These are phyloP conservation scores for Amanita pallidorosea DNA, from an alignment of 768 basidiomycete species.

Conservation along the genomic window DNA sequence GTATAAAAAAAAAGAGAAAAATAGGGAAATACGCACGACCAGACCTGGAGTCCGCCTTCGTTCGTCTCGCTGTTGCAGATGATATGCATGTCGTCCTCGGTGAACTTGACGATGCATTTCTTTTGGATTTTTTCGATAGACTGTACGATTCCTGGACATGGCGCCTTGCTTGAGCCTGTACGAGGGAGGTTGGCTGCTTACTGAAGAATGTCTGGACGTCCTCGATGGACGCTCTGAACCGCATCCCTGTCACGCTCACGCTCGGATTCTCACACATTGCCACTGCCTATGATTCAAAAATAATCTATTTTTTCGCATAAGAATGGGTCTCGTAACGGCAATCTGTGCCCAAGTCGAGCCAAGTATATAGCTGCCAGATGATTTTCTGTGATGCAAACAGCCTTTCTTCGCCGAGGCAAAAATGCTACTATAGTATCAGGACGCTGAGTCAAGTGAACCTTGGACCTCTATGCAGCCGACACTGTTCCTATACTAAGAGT, in stretches of 20 bases:
- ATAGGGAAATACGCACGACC: conserved; percentile 33
- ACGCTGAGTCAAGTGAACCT: too few relatives aligned
- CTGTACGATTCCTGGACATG: conserved; percentile 57
- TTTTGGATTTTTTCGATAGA: conserved; percentile 78
- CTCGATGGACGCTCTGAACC: conserved; percentile 50
- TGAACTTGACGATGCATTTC: conserved; percentile 74
- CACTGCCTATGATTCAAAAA: too few relatives aligned
- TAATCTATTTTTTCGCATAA: too few relatives aligned
- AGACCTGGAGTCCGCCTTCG: conserved; percentile 82
- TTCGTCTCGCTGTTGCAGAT: conserved; percentile 76
- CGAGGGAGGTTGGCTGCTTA: conserved; percentile 14
- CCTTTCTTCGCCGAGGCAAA: too few relatives aligned
- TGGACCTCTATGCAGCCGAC: too few relatives aligned
- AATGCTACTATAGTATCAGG: too few relatives aligned
- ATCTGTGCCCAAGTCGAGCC: too few relatives aligned
- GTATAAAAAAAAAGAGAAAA: background rate
- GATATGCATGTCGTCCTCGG: conserved; percentile 62
- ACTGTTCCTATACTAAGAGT: too few relatives aligned
- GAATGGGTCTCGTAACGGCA: too few relatives aligned
- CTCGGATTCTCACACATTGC: too few relatives aligned
- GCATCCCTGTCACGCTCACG: conserved; percentile 30
- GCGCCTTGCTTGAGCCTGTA: background rate
- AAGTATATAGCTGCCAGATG: too few relatives aligned
- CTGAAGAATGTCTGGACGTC: conserved; percentile 48
- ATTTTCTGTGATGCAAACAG: too few relatives aligned